Base-by-base conservation (phyloP, 176 grass and related monocot genomes). In the Musa schizocarpa region DNA sequence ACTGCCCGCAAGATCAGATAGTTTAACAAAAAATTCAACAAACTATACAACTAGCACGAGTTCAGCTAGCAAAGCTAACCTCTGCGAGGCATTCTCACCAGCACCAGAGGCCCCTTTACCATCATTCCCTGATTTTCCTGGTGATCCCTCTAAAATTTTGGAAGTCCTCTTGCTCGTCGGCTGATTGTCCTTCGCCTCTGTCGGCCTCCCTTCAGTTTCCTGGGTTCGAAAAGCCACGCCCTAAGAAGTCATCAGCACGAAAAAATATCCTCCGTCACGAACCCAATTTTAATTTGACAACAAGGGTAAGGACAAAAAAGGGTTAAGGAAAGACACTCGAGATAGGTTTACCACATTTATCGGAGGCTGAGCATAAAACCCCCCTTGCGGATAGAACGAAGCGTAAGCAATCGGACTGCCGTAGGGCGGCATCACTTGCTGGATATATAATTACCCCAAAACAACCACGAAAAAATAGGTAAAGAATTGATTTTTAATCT, bases 321-420 rank as follows among this genome's bases (percentile, higher is more conserved):
- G 49, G 0, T 13, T 23, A 43, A 83, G 26, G 11, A 52, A 50
- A 49, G 59, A 74, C 19, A 71, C 2, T 13, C 53, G 26, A 74
- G 65, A 78, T 85, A 49, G 1, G n/a, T 69, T 89, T 66, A 81
- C 94, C 86, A 79, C 90, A 34, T 84, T 88, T 86, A 98, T 87
- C 68, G 90, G 77, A 17, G 88, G 88, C 82, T 93, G 94, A 73
- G 94, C 76, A 83, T 98, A 98, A 53, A 92, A 89, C 13, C 89
- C 85, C 74, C 86, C 82, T 8, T 88, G 84, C 73, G 86, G 83
- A 65, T 93, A 90, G 54, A 88, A 29, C 25, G 48, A 55, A 9
- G 94, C 78, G 80, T 90, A 87, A 17, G 87, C 77, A 74, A 97
- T 85, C 66, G 89, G 90, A 65, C 90, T 71, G 57, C 87, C 90